These are phyloP conservation scores for Cynara cardunculus DNA, from an alignment of 129 eudicot genomes.

Conservation along the genomic window DNA sequence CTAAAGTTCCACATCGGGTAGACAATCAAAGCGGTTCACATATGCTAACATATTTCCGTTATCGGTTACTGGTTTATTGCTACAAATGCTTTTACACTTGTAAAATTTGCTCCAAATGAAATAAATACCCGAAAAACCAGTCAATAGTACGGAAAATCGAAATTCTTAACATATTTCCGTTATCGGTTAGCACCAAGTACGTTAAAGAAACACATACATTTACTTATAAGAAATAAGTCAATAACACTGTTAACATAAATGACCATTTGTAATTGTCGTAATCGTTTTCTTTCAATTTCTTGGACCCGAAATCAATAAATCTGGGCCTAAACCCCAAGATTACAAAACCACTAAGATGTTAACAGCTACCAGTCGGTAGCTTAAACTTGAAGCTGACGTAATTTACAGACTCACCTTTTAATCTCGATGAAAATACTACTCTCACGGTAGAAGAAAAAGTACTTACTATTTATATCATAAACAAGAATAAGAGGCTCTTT, in stretches of 20 bases:
- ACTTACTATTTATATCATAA: not conserved
- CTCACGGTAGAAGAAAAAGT: not conserved
- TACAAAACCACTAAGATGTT: not conserved
- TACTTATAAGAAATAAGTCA: not conserved
- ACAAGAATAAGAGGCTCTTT: too few relatives aligned
- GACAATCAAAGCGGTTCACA: too few relatives aligned
- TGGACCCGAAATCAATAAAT: not conserved
- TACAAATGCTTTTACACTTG: too few relatives aligned
- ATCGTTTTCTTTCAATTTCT: not conserved
- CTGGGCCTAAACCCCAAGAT: not conserved
- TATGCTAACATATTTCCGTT: too few relatives aligned
- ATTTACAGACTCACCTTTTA: slow-evolving; percentile 8
- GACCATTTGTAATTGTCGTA: not conserved
- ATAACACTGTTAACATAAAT: not conserved
- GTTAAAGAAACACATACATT: not conserved
- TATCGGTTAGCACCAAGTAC: too few relatives aligned
- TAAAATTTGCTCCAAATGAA: too few relatives aligned
- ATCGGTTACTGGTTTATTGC: too few relatives aligned
- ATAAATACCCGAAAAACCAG: too few relatives aligned
- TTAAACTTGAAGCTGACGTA: not conserved
- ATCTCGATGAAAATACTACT: slow-evolving; percentile 13
- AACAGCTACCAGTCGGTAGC: not conserved
- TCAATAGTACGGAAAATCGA: too few relatives aligned
- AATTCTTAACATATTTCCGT: too few relatives aligned
- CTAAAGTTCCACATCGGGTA: too few relatives aligned